A percentile compares a stretch with the other conserved stretches of the same genome.
Evolutionary conservation across 805 yeast species (phyloP).

Genomic region (Metschnikowia picachoensis): DNA sequence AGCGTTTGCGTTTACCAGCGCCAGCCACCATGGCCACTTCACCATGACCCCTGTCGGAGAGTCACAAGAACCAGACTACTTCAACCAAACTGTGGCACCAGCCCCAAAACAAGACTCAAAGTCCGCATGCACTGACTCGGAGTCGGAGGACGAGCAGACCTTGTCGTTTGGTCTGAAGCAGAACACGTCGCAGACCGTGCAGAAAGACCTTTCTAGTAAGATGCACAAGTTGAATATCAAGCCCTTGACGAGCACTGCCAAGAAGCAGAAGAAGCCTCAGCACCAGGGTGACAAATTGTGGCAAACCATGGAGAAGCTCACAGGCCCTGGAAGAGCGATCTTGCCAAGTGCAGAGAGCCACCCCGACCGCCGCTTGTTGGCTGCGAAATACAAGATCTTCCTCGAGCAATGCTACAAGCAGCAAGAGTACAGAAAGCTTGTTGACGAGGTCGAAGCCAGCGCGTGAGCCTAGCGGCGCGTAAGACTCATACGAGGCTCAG

Average conservation of each 20-base stretch:
- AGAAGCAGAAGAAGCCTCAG: slow-evolving; percentile 19
- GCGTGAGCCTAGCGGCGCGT: neutral
- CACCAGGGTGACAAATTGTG: slow-evolving; percentile 63
- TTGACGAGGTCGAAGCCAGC: slow-evolving; percentile 45
- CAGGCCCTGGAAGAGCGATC: slow-evolving; percentile 80
- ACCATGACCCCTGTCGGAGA: slow-evolving; percentile 37
- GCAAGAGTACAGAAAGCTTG: slow-evolving; percentile 66
- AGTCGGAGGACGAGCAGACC: slow-evolving; percentile 45
- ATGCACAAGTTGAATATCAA: slow-evolving; percentile 31
- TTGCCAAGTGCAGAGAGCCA: slow-evolving; percentile 55
- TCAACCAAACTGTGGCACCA: slow-evolving; percentile 26
- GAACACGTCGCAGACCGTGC: slow-evolving; percentile 35
- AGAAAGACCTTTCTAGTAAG: slow-evolving; percentile 48
- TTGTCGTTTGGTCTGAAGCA: slow-evolving; percentile 60
- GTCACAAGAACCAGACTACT: slow-evolving; percentile 37
- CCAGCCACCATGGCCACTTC: slow-evolving; percentile 29
- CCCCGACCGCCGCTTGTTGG: slow-evolving; percentile 67
- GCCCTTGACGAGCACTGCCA: slow-evolving; percentile 31
- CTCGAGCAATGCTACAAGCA: slow-evolving; percentile 84
- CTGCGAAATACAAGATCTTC: slow-evolving; percentile 80
- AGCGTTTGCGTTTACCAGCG: slow-evolving; percentile 42
- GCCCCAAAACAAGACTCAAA: slow-evolving; percentile 1
- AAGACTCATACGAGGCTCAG: neutral
- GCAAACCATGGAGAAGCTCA: slow-evolving; percentile 80
- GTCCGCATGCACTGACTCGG: slow-evolving; percentile 20